Conservation (phyloP, 169 alveolate species). For the Cytauxzoon felis region DNA sequence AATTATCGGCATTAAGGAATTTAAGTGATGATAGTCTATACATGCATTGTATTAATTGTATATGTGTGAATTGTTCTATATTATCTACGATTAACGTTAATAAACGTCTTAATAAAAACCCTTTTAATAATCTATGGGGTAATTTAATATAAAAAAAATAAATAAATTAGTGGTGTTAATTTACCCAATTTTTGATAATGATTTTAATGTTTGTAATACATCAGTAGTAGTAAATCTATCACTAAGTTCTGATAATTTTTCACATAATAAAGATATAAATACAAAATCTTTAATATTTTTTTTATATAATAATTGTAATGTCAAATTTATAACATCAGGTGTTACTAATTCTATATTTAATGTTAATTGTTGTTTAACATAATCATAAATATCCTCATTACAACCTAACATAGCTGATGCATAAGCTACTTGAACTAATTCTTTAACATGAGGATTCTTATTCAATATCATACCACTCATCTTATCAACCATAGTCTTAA, state of each 20-base stretch:
- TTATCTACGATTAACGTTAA: slow-evolving; percentile 56
- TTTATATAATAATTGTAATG: slow-evolving; percentile 44
- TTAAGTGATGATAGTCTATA: slow-evolving; percentile 45
- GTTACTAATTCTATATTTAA: slow-evolving; percentile 48
- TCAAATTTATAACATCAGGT: slow-evolving; percentile 47
- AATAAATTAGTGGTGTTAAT: neutral
- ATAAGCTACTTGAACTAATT: slow-evolving; percentile 47
- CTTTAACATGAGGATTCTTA: slow-evolving; percentile 43
- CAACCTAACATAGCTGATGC: slow-evolving; percentile 51
- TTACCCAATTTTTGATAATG: slow-evolving; percentile 50
- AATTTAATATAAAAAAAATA: neutral
- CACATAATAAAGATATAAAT: slow-evolving; percentile 46
- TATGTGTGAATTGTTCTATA: slow-evolving; percentile 50
- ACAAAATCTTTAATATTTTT: slow-evolving; percentile 32
- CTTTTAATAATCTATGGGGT: slow-evolving; percentile 44
- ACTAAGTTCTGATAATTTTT: slow-evolving; percentile 57
- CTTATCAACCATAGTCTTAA: slow-evolving; percentile 23
- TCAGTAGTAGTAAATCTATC: slow-evolving; percentile 59
- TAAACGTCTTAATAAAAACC: slow-evolving; percentile 58
- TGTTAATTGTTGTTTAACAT: slow-evolving; percentile 56
- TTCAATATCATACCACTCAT: slow-evolving; percentile 40
- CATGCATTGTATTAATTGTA: slow-evolving; percentile 27
- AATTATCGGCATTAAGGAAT: slow-evolving; percentile 39
- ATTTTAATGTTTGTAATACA: slow-evolving; percentile 43
- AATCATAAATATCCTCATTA: slow-evolving; percentile 37